A percentile compares a stretch with the other conserved stretches of the same genome.
phyloP scores from a whole-genome alignment of 176 grass and related monocot genomes.

The Musa schizocarpa region DNA sequence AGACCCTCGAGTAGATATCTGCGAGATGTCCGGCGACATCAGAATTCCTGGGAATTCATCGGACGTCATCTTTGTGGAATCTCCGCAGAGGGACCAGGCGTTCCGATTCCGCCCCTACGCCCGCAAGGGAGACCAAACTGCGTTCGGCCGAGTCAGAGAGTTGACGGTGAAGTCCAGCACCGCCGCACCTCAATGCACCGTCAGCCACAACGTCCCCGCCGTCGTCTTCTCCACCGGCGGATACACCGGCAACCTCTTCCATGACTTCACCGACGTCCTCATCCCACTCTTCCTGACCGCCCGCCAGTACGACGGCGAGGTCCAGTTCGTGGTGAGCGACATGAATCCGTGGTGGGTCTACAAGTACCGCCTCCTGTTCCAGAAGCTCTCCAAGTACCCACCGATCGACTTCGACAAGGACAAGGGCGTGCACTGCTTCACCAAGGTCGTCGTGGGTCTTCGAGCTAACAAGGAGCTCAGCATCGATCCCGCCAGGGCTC shows the following conservation, averaged over 20 bases:
- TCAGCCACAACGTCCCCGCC: slow-evolving; percentile 34
- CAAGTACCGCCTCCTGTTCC: slow-evolving; percentile 48
- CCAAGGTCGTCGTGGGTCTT: slow-evolving; percentile 29
- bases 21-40: slow-evolving; percentile 57
- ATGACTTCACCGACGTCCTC: slow-evolving; percentile 55
- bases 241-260: slow-evolving; percentile 85
- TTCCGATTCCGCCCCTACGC: slow-evolving; percentile 41
- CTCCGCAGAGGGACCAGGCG: slow-evolving; percentile 17
- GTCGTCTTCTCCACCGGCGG: slow-evolving; percentile 50
- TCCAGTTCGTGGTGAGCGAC: slow-evolving; percentile 57
- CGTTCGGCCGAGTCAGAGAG: not conserved
- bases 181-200: slow-evolving; percentile 29
- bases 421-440: slow-evolving; percentile 57
- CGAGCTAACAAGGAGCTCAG: slow-evolving; percentile 63
- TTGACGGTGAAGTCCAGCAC: not conserved
- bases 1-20: slow-evolving; percentile 41
- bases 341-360: slow-evolving; percentile 57
- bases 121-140: slow-evolving; percentile 47
- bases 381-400: slow-evolving; percentile 44
- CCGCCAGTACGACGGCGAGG: slow-evolving; percentile 45
- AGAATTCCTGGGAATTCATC: slow-evolving; percentile 44
- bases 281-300: slow-evolving; percentile 58
- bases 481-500: slow-evolving; percentile 40
- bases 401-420: slow-evolving; percentile 54
- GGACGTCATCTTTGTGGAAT: slow-evolving; percentile 35